phyloP scores from a whole-genome alignment of 257 asterid genomes.

The Solanum etuberosum region DNA sequence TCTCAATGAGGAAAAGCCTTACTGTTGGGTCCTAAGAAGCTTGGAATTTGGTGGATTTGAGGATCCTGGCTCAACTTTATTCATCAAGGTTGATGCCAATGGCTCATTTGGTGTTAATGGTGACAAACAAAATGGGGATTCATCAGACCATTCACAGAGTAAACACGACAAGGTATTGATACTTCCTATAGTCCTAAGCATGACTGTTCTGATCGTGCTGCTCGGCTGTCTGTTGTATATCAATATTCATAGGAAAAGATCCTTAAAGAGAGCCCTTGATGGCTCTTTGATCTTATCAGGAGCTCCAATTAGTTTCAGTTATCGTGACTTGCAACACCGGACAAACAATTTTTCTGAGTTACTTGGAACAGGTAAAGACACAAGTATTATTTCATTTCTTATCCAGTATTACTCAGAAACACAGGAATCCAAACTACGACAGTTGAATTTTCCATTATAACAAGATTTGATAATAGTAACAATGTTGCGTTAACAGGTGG shows the following conservation, averaged over 20 bases:
- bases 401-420: neutral
- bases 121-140: slow-evolving; percentile 7
- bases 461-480: neutral
- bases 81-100: slow-evolving; percentile 54
- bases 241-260: slow-evolving; percentile 34
- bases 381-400: neutral
- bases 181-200: slow-evolving; percentile 74
- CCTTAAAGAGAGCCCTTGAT: slow-evolving; percentile 50
- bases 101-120: slow-evolving; percentile 15
- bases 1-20: slow-evolving; percentile 67
- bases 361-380: slow-evolving; percentile 66
- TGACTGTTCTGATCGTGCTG: slow-evolving; percentile 40
- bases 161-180: slow-evolving; percentile 42
- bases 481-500: slow-evolving; percentile 48
- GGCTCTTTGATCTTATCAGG: slow-evolving; percentile 55
- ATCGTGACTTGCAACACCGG: slow-evolving; percentile 52
- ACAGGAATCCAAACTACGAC: neutral
- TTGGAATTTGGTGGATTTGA: slow-evolving; percentile 80
- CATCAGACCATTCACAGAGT: slow-evolving; percentile 14
- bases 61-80: slow-evolving; percentile 72
- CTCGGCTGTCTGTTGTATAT: slow-evolving; percentile 48
- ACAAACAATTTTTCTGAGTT: slow-evolving; percentile 54
- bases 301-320: slow-evolving; percentile 60
- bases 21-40: slow-evolving; percentile 65
- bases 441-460: neutral